These are phyloP conservation scores for Posidonia australis DNA, from an alignment of 106 monocot species.

Conservation along the genomic window DNA sequence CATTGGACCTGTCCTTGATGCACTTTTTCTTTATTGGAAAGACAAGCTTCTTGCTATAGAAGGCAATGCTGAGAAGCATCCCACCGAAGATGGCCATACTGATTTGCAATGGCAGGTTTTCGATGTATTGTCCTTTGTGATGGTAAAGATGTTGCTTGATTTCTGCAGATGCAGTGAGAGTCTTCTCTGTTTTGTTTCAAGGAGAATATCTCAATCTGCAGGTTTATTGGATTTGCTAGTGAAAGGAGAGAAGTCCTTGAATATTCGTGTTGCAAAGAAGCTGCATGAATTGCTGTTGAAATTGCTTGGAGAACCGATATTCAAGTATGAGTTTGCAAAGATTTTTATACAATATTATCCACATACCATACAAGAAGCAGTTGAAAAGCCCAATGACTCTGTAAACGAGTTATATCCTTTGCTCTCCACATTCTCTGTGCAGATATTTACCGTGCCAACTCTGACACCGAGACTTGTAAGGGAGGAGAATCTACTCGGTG, in stretches of 20 bases:
- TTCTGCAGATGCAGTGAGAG: constrained; percentile 71
- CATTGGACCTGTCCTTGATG: constrained; percentile 68
- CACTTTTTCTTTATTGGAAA: constrained; percentile 58
- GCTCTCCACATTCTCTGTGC: constrained; percentile 68
- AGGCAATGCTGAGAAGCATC: background rate
- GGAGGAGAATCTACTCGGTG: constrained; percentile 33
- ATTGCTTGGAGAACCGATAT: constrained; percentile 69
- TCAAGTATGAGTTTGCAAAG: constrained; percentile 83
- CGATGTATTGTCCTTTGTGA: constrained; percentile 34
- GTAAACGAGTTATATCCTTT: constrained; percentile 32
- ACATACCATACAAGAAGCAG: constrained; percentile 29
- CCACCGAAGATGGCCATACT: constrained; percentile 3
- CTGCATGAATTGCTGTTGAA: constrained; percentile 83
- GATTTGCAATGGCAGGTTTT: constrained; percentile 11
- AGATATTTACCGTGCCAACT: constrained; percentile 87
- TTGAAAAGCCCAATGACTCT: constrained; percentile 28
- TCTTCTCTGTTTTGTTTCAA: constrained; percentile 58
- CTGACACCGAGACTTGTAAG: constrained; percentile 49
- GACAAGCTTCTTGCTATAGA: constrained; percentile 29
- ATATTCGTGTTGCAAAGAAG: constrained; percentile 45
- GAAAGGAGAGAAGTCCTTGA: constrained; percentile 58
- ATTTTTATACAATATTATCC: constrained; percentile 54
- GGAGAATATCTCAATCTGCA: constrained; percentile 25
- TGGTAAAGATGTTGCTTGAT: constrained; percentile 57
- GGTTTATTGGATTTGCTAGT: constrained; percentile 47